phyloP scores from a whole-genome alignment of 208 protist genomes.

The Trypanosomatidae sp. region DNA sequence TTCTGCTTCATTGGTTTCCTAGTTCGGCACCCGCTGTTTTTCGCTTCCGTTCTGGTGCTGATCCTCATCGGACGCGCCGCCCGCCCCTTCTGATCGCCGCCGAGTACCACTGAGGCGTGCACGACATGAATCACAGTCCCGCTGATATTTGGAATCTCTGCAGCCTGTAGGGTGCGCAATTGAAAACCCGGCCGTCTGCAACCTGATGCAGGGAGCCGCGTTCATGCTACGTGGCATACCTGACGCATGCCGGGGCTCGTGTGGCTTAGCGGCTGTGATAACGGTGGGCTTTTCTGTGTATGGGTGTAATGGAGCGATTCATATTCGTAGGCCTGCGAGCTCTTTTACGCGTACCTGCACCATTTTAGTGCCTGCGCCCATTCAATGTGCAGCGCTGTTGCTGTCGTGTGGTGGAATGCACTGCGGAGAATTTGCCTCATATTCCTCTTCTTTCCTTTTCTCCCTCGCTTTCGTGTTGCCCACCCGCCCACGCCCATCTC shows the following conservation, averaged over 20 bases:
- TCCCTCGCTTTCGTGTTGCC: neutral
- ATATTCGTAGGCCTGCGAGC: neutral
- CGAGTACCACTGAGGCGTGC: neutral
- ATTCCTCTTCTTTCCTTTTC: neutral
- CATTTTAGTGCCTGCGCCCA: neutral
- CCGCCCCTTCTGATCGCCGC: conserved; percentile 25
- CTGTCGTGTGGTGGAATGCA: neutral
- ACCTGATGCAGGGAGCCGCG: neutral
- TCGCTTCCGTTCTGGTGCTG: conserved; percentile 56
- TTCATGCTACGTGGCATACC: neutral
- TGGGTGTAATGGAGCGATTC: neutral
- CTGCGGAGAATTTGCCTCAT: neutral
- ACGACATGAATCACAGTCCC: neutral
- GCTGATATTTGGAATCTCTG: neutral
- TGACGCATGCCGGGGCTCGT: neutral
- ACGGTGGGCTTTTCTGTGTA: neutral
- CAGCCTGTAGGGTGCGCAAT: neutral
- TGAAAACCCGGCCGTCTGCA: neutral
- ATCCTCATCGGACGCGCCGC: conserved; percentile 43
- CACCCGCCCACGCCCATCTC: neutral
- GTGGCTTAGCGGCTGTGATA: neutral
- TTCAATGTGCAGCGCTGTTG: neutral
- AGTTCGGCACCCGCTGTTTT: conserved; percentile 72
- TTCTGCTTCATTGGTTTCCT: conserved; percentile 54
- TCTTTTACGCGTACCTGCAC: neutral